These are phyloP conservation scores for Wickerhamiella slavikovae DNA, from an alignment of 805 yeast species.

Conservation along the genomic window DNA sequence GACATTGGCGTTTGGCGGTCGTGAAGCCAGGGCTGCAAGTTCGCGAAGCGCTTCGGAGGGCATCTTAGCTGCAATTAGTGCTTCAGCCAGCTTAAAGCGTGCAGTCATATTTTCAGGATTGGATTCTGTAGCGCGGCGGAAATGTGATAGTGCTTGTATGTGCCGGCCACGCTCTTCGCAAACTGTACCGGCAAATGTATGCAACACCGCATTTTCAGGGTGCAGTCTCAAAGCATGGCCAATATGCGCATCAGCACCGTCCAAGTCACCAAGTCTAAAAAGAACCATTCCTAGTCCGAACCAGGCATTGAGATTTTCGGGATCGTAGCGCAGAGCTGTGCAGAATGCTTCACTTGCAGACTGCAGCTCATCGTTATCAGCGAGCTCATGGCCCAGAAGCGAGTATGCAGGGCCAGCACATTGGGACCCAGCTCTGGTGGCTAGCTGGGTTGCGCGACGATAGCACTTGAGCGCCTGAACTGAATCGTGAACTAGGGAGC, in stretches of 20 bases:
- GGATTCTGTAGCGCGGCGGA: slow-evolving; percentile 59
- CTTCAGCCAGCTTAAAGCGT: slow-evolving; percentile 71
- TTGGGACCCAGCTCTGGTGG: too few species aligned
- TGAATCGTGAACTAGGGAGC: slow-evolving; percentile 63
- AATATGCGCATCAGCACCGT: slow-evolving; percentile 70
- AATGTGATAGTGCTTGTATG: slow-evolving; percentile 59
- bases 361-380: slow-evolving; percentile 76
- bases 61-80: slow-evolving; percentile 47
- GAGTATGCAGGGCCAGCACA: slow-evolving; percentile 86
- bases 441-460: slow-evolving; percentile 49
- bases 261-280: slow-evolving; percentile 65
- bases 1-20: slow-evolving; percentile 87
- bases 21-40: slow-evolving; percentile 46
- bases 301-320: slow-evolving; percentile 79
- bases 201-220: slow-evolving; percentile 71
- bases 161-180: slow-evolving; percentile 52
- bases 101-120: slow-evolving; percentile 80
- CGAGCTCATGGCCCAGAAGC: slow-evolving; percentile 79
- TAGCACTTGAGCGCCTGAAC: slow-evolving; percentile 82
- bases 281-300: slow-evolving; percentile 93
- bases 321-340: slow-evolving; percentile 52
- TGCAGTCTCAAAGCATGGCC: slow-evolving; percentile 73
- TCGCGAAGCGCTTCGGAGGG: slow-evolving; percentile 53
- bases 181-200: slow-evolving; percentile 89
- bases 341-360: slow-evolving; percentile 71